Percentiles rank a stretch among this genome's conserved stretches.
These are phyloP conservation scores for Penicillium vulpinum DNA, from an alignment of 2,329 filamentous ascomycete genomes.

Conservation along the genomic window DNA sequence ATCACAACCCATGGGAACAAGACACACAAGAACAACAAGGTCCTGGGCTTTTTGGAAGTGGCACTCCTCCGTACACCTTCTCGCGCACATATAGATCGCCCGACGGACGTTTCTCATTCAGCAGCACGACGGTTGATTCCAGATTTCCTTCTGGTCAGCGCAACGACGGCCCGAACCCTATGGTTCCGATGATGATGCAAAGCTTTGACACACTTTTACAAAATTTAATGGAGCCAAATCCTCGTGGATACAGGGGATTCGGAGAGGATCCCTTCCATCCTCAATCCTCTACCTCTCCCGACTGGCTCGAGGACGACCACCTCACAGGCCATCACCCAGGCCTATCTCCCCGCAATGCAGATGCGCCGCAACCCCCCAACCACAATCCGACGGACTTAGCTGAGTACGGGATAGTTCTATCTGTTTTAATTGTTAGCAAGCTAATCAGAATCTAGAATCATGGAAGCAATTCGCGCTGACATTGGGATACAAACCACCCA, in stretches of 20 bases:
- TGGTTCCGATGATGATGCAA: conserved; percentile 35
- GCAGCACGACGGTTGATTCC: conserved; percentile 34
- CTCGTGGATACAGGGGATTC: conserved; percentile 6
- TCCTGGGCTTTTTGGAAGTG: conserved; percentile 7
- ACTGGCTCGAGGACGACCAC: conserved; percentile 10
- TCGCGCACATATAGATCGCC: conserved; percentile 47
- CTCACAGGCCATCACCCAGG: conserved; percentile 26
- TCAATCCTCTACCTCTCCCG: conserved; percentile 8
- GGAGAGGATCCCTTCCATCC: conserved; percentile 10
- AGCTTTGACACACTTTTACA: conserved; percentile 50
- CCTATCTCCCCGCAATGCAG: conserved; percentile 53
- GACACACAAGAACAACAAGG: conserved; percentile 46
- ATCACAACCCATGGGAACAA: conserved; percentile 51
- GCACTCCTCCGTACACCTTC: conserved; percentile 28
- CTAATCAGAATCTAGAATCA: conserved; percentile 24
- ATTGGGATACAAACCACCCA: conserved; percentile 11
- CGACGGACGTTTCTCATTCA: conserved; percentile 47
- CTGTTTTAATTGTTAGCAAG: not conserved
- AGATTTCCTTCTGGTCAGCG: conserved; percentile 21
- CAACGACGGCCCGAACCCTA: conserved; percentile 12
- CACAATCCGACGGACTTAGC: conserved; percentile 50
- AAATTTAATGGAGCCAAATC: conserved; percentile 39
- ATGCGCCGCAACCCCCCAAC: conserved; percentile 50
- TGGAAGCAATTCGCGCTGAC: conserved; percentile 32
- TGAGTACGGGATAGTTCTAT: conserved; percentile 43